Base-by-base conservation (phyloP, 768 basidiomycete species). In the Cystobasidium ongulense region DNA sequence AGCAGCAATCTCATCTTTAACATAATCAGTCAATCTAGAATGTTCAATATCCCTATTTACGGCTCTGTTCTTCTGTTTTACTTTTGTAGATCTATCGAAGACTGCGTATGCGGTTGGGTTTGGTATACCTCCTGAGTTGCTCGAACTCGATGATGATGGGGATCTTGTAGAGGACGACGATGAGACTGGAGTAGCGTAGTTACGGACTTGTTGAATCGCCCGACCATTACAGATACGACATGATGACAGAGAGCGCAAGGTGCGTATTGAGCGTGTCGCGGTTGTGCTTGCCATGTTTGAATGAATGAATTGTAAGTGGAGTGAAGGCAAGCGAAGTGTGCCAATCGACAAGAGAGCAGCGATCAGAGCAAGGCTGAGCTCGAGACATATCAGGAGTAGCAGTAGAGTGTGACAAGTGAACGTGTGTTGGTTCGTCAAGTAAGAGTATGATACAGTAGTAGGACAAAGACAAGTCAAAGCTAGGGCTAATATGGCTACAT, bases 1-100 rank as follows among this genome's bases (percentile, higher is more conserved):
- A 75, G 92, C 90, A 25, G 94, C 92, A 10, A 94, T 87, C 80
- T 95, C 95, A 71, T 91, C 86, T 50, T 91, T 86, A 33, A 99
- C 83, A 81, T 97, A 97, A 84, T 99, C 95, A 4, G 93, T 92
- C 0, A 87, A 86, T 78, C 87, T 84, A 77, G 90, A 92, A 35
- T 84, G 83, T 27, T 82, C 81, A 23, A 35, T 46, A 50, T 68
- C 41, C 29, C 54, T 23, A 1, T 25, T n/a, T 10, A 74, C 75
- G 25, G 65, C 76, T 54, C 36, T 72, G 29, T 59, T 66, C 43
- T 64, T 75, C 74, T 66, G 71, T 52, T n/a, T 23, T 74, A 53
- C n/a, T 52, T 75, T 75, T 17, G 64, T 35, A 5, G 36, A 35
- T n/a, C 74, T 27, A 65, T 75, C 75, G 59, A 75, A 75, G 3